Percentiles rank a stretch among this genome's conserved stretches.
Evolutionary conservation across 1,284 basidiomycete genomes (phyloP).

Genomic region (Lentinus polychrous): DNA sequence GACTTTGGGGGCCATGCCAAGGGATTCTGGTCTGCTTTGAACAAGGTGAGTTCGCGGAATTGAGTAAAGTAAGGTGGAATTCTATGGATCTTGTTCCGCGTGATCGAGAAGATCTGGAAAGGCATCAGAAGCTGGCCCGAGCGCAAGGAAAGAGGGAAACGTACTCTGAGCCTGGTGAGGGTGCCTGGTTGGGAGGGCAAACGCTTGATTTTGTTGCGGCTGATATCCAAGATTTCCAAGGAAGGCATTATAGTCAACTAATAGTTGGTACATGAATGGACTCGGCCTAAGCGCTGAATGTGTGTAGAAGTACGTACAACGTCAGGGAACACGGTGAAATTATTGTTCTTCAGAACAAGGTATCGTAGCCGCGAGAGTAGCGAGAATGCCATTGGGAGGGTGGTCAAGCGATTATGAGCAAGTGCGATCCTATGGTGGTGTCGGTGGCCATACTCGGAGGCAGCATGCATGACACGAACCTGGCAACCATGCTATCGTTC

Average conservation of each 20-base stretch:
- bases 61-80: conserved; percentile 77
- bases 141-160: conserved; percentile 15
- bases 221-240: conserved; percentile 92
- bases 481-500: conserved; percentile 56
- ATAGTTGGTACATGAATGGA: not conserved
- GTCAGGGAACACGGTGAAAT: conserved; percentile 78
- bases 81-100: conserved; percentile 77
- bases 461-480: conserved; percentile 39
- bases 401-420: conserved; percentile 77
- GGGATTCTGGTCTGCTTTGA: conserved; percentile 89
- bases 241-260: conserved; percentile 83
- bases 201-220: conserved; percentile 83
- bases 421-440: conserved; percentile 65
- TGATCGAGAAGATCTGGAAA: conserved; percentile 75
- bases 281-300: too few species aligned
- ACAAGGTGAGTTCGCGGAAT: conserved; percentile 70
- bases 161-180: conserved; percentile 71
- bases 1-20: conserved; percentile 82
- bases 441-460: conserved; percentile 5
- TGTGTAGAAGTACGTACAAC: conserved; percentile 59
- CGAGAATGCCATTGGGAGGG: conserved; percentile 76
- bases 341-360: conserved; percentile 89
- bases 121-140: not conserved
- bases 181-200: conserved; percentile 80
- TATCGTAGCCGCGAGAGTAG: conserved; percentile 79